Percentiles rank a stretch among this genome's conserved stretches.
Evolutionary conservation across 2,329 filamentous ascomycete genomes (phyloP).

Genomic region (Purpureocillium takamizusanense): DNA sequence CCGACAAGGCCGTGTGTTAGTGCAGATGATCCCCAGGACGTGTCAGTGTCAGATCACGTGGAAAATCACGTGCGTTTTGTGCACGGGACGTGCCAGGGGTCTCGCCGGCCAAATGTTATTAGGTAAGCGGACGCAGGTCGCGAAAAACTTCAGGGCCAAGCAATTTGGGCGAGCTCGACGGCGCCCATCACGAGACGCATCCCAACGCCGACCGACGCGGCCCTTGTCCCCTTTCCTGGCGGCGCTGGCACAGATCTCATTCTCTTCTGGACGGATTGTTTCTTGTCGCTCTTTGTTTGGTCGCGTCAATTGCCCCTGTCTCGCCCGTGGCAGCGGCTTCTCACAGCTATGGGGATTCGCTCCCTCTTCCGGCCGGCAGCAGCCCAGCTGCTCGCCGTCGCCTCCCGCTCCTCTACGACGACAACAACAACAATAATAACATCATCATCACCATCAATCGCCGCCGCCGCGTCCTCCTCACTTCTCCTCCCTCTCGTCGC

Average conservation of each 20-base stretch:
- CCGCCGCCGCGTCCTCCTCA: not conserved
- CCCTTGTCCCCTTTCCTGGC: no score
- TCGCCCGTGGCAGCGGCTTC: not conserved
- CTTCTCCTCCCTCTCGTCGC: conserved; percentile 14
- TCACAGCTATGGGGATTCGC: conserved; percentile 23
- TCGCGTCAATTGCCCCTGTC: not conserved
- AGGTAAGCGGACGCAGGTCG: not conserved
- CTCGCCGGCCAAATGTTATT: not conserved
- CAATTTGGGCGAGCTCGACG: not conserved
- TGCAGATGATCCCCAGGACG: no score
- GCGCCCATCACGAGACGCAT: not conserved
- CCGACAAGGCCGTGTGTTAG: no score
- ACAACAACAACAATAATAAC: no score
- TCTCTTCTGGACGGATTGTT: no score
- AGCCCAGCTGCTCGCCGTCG: conserved; percentile 19
- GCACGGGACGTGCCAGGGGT: no score
- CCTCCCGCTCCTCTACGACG: conserved; percentile 14
- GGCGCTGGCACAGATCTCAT: no score
- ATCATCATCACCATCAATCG: not conserved
- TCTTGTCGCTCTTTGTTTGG: no score
- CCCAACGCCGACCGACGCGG: no score
- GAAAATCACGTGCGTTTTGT: no score
- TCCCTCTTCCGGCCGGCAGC: conserved; percentile 24
- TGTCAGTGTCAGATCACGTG: no score
- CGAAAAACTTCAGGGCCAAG: not conserved